A percentile compares a stretch with the other conserved stretches of the same genome.
These are phyloP conservation scores for Hylodesmum podocarpum DNA, from an alignment of 306 rosid species.

Conservation along the genomic window DNA sequence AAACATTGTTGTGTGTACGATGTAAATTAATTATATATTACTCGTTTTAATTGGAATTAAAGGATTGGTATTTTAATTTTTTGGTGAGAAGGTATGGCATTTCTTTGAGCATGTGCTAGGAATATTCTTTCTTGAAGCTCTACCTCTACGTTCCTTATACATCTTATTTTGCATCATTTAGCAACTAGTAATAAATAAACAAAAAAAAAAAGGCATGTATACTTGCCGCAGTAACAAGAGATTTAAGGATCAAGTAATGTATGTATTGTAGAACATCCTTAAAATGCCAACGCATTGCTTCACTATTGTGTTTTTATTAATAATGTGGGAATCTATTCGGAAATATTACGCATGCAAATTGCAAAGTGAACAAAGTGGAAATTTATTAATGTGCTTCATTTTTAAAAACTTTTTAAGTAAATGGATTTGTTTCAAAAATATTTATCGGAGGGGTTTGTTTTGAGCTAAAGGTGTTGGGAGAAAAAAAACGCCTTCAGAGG, in stretches of 20 bases:
- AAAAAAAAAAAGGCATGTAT: not conserved
- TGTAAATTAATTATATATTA: not conserved
- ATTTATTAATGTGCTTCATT: too few species aligned
- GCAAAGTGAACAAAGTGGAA: not conserved
- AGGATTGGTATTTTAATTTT: not conserved
- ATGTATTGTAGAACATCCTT: not conserved
- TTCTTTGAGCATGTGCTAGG: slow-evolving; percentile 13
- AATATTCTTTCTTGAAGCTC: slow-evolving; percentile 17
- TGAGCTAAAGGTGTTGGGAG: too few species aligned
- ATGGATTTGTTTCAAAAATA: too few species aligned
- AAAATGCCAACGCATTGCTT: not conserved
- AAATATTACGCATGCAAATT: not conserved
- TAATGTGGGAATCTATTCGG: not conserved
- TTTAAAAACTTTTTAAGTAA: too few species aligned
- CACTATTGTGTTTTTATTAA: too few species aligned
- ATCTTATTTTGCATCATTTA: not conserved
- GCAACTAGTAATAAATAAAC: not conserved
- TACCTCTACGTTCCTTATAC: not conserved
- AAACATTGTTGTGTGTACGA: not conserved
- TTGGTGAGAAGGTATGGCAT: not conserved
- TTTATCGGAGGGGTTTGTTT: too few species aligned
- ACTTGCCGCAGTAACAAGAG: not conserved
- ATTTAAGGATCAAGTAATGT: not conserved
- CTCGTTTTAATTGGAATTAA: not conserved
- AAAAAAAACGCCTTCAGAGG: too few species aligned